A percentile compares a stretch with the other conserved stretches of the same genome.
Evolutionary conservation across 1,139 yeast species (phyloP).

Genomic region (Zygosaccharomyces sapae): DNA sequence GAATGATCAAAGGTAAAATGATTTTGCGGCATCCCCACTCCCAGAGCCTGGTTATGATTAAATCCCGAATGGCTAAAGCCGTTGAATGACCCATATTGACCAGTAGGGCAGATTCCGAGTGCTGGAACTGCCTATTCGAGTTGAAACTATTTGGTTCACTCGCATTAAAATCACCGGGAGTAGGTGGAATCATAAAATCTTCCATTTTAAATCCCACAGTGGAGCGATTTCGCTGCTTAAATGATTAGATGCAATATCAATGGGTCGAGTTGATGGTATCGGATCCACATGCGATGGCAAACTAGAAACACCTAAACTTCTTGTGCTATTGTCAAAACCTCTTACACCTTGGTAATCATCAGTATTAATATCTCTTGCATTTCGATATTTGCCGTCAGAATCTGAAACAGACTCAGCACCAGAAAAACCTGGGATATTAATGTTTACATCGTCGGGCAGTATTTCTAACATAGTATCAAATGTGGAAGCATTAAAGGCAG

Average conservation of each 20-base stretch:
- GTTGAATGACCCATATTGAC: conserved; percentile 6
- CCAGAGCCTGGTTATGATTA: not conserved
- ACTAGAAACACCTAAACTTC: conserved; percentile 5
- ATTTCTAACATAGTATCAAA: conserved; percentile 37
- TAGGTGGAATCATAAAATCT: conserved; percentile 36
- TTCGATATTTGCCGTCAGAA: not conserved
- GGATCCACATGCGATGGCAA: conserved; percentile 6
- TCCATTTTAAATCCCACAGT: conserved; percentile 37
- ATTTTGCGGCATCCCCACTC: not conserved
- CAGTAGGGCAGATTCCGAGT: conserved; percentile 10
- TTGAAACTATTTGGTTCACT: conserved; percentile 36
- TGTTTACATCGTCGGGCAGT: conserved; percentile 34
- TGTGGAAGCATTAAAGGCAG: conserved; percentile 12
- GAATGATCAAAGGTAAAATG: not conserved
- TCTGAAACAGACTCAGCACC: not conserved
- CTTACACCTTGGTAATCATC: not conserved
- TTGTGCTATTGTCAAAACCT: not conserved
- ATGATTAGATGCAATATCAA: conserved; percentile 28
- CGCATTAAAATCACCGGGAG: conserved; percentile 36
- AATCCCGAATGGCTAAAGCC: not conserved
- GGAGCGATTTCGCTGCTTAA: conserved; percentile 39
- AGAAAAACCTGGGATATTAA: conserved; percentile 2
- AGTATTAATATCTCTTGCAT: not conserved
- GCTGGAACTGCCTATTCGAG: conserved; percentile 18
- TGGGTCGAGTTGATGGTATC: conserved; percentile 17